Conservation (phyloP, 1,284 basidiomycete species). For the Cryptococcus sp. region DNA sequence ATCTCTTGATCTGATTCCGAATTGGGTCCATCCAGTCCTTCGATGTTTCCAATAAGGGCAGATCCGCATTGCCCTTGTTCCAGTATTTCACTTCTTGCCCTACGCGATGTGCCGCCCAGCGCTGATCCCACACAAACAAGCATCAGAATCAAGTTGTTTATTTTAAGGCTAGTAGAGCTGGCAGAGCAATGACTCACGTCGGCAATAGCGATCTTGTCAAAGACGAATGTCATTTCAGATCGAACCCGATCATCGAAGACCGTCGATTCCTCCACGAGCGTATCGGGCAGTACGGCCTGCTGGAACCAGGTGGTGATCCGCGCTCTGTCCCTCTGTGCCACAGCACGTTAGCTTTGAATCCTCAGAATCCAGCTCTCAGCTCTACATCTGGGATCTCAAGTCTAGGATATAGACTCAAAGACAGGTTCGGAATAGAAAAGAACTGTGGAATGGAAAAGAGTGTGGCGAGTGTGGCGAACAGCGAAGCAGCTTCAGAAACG, state of each 20-base stretch:
- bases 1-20: conserved; percentile 22
- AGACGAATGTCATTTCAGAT: conserved; percentile 23
- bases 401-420: too few species aligned
- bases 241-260: conserved; percentile 23
- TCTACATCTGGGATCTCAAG: too few species aligned
- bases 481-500: not conserved
- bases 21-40: conserved; percentile 30
- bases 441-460: not conserved
- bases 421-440: too few species aligned
- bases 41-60: conserved; percentile 21
- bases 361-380: too few species aligned
- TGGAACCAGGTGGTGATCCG: conserved; percentile 36
- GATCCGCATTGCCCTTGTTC: conserved; percentile 35
- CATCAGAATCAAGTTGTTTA: not conserved
- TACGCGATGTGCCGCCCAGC: conserved; percentile 24
- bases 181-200: conserved; percentile 18
- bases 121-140: conserved; percentile 9
- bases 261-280: conserved; percentile 26
- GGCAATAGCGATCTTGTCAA: conserved; percentile 28
- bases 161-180: not conserved
- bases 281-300: conserved; percentile 29
- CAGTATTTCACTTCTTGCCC: conserved; percentile 21
- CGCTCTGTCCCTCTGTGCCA: not conserved
- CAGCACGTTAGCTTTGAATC: too few species aligned
- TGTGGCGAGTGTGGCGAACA: not conserved